Conservation (phyloP, 352 stramenopile genomes). For the Detonula confervacea region DNA sequence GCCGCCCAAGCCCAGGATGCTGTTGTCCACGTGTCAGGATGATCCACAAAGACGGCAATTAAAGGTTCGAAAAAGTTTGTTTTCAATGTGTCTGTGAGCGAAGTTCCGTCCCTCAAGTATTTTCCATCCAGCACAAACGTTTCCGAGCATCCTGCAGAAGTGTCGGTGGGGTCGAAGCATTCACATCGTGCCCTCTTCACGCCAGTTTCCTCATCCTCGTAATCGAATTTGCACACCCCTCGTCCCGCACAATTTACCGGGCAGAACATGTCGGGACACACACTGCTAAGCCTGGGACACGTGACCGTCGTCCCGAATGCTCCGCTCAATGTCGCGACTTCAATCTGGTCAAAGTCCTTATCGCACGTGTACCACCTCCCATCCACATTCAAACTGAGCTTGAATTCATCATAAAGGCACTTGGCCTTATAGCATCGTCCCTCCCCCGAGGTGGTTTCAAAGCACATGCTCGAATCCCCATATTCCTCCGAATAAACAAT, state of each 20-base stretch:
- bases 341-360: conserved; percentile 76
- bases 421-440: conserved; percentile 69
- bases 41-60: conserved; percentile 80
- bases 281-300: conserved; percentile 70
- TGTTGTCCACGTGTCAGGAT: conserved; percentile 79
- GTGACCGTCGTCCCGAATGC: conserved; percentile 60
- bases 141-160: conserved; percentile 72
- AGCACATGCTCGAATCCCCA: conserved; percentile 69
- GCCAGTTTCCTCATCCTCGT: conserved; percentile 34
- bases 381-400: conserved; percentile 68
- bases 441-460: conserved; percentile 67
- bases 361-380: conserved; percentile 74
- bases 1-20: conserved; percentile 75
- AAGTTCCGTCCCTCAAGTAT: conserved; percentile 65
- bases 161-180: conserved; percentile 79
- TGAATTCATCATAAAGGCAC: conserved; percentile 77
- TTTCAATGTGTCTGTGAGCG: conserved; percentile 71
- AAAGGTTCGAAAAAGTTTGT: conserved; percentile 82
- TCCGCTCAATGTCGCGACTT: conserved; percentile 48
- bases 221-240: conserved; percentile 72
- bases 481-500: conserved; percentile 73
- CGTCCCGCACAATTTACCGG: conserved; percentile 79
- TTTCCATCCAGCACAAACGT: conserved; percentile 69
- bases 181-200: conserved; percentile 64
- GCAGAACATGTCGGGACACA: conserved; percentile 83